Percentiles rank a stretch among this genome's conserved stretches.
Evolutionary conservation across 2,329 filamentous ascomycete species (phyloP).

Genomic region (Paracoccidioides lutzii): DNA sequence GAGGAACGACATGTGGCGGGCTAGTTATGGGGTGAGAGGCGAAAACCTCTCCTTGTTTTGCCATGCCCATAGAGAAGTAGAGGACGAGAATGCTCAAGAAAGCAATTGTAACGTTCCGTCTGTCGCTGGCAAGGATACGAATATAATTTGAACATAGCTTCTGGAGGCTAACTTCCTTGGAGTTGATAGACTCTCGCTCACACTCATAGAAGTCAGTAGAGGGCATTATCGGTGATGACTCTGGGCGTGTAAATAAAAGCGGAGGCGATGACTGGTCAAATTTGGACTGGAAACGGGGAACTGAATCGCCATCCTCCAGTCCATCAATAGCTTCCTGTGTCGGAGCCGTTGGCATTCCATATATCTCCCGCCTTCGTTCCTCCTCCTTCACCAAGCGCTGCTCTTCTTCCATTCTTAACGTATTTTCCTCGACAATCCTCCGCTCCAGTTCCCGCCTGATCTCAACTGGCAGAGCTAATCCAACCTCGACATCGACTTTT

Average conservation of each 20-base stretch:
- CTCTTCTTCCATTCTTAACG: conserved; percentile 13
- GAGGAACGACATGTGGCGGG: not conserved
- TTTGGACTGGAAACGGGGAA: not conserved
- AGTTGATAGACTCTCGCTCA: not conserved
- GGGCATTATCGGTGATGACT: not conserved
- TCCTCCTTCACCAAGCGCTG: conserved; percentile 10
- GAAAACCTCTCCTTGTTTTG: not conserved
- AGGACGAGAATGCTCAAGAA: conserved; percentile 33
- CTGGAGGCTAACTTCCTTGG: conserved; percentile 34
- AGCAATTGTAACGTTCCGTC: conserved; percentile 40
- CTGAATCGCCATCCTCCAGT: conserved; percentile 6
- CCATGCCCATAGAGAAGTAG: conserved; percentile 23
- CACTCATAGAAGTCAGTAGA: not conserved
- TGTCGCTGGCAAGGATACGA: conserved; percentile 39
- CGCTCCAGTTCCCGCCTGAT: conserved; percentile 39
- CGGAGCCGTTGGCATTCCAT: conserved; percentile 10
- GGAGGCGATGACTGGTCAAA: conserved; percentile 1
- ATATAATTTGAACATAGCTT: conserved; percentile 43
- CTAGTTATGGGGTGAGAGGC: not conserved
- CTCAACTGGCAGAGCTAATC: conserved; percentile 50
- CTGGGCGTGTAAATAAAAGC: conserved; percentile 4
- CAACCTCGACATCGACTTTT: conserved; percentile 86
- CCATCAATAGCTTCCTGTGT: conserved; percentile 15
- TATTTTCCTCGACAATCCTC: conserved; percentile 30
- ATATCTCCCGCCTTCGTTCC: conserved; percentile 10